phyloP scores from a whole-genome alignment of 345 rosid genomes.

The Psidium friedrichsthalianum region DNA sequence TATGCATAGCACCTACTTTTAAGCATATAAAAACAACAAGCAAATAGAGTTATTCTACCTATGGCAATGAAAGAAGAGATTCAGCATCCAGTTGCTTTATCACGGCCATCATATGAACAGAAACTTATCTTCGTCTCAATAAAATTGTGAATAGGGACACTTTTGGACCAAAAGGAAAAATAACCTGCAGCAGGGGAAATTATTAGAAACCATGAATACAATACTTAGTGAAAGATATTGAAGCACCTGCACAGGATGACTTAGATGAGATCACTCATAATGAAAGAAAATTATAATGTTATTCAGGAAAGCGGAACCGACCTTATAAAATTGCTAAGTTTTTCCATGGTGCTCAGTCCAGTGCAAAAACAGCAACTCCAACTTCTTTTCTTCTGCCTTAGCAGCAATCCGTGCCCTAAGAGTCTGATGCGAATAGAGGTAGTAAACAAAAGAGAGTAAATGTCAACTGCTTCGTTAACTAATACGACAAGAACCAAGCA shows the following conservation, averaged over 20 bases:
- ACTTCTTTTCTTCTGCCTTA: slow-evolving; percentile 90
- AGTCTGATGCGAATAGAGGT: slow-evolving; percentile 23
- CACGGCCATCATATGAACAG: slow-evolving; percentile 55
- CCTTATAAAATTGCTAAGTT: slow-evolving; percentile 94
- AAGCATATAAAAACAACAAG: slow-evolving; percentile 1
- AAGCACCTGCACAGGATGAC: background rate
- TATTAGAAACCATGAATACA: background rate
- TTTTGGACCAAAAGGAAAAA: slow-evolving; percentile 94
- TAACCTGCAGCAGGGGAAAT: slow-evolving; percentile 62
- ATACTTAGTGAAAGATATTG: background rate
- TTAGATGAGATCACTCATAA: background rate
- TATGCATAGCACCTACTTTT: slow-evolving; percentile 12
- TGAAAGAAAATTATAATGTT: background rate
- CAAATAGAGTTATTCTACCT: slow-evolving; percentile 13
- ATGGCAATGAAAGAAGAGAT: slow-evolving; percentile 1
- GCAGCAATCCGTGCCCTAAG: slow-evolving; percentile 93
- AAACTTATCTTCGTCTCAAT: slow-evolving; percentile 94
- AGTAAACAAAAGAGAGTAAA: background rate
- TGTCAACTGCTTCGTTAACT: background rate
- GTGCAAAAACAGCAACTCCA: slow-evolving; percentile 89
- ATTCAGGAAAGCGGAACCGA: slow-evolving; percentile 2
- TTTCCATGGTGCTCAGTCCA: slow-evolving; percentile 94
- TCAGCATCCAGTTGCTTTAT: slow-evolving; percentile 23
- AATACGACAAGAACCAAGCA: background rate
- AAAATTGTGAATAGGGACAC: slow-evolving; percentile 98